Base-by-base conservation (phyloP, 2,329 filamentous ascomycete species). In the Neopestalotiopsis sp. region DNA sequence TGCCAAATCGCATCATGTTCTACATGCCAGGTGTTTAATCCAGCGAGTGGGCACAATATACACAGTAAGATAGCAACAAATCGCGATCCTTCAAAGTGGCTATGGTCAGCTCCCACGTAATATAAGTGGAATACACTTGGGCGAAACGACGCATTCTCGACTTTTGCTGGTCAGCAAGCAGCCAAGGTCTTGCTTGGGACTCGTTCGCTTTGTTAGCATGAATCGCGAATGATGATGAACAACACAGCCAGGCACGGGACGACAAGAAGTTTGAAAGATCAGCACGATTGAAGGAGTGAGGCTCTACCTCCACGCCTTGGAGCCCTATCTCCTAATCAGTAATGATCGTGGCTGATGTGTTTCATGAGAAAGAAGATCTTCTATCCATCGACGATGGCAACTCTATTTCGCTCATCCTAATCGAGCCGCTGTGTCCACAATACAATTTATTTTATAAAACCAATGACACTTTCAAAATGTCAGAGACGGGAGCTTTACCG, bases 331-430 rank as follows among this genome's bases (percentile, higher is more conserved):
- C 6, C 45, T 52, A 52, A 38, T n/a, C 45, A 52, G 45, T n/a
- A 52, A 52, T 52, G n/a, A 52, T 52, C 45, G 45, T 52, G 45
- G 45, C 45, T 52, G 45, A 52, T n/a, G 45, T 52, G 45, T 52
- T 52, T 52, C 45, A 52, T 17, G 20, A n/a, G 17, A n/a, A n/a
- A 52, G 45, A 52, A 52, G 45, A 52, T 52, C 45, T 52, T 20
- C n/a, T 17, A 9, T 52, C 20, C 45, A 52, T 52, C 45, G 45
- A 52, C 45, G 45, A 52, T 52, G 45, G 7, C 45, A 52, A 52
- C 45, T 52, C 45, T 52, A 52, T 52, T 52, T n/a, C 45, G 45
- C 45, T 52, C 45, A 17, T 52, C 45, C 45, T 52, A 17, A n/a
- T 52, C 45, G 20, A 28, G 20, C 45, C 45, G 20, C 17, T 17